Evolutionary conservation across 768 basidiomycete species (phyloP), one percentile per base, ranked within the genome.

Genomic region (Sutorius australiensis): DNA sequence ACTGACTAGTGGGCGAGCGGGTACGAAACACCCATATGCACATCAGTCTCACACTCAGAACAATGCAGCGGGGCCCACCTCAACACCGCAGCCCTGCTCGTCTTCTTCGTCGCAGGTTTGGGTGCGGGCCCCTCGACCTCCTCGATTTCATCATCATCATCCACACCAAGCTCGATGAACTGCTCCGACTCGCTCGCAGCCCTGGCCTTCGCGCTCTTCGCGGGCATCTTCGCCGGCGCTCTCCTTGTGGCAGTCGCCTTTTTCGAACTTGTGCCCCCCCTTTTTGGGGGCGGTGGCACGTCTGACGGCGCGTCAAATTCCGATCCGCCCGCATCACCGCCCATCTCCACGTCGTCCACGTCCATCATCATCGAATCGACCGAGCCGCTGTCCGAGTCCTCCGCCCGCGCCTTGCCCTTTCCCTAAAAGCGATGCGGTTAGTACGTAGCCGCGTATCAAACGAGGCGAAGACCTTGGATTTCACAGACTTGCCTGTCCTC

Each of bases 331-430:
- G 61, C 72, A 55, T 87, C 87, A 42, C 89, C 67, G 44, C 92
- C 87, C 80, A 88, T 84, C 72, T 77, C 72, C 87, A 89, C 24
- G 24, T 24, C 24, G 24, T 24, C 24, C 24, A 89, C 67, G 44
- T 92, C 87, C 80, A 88, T 84, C 73, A 77, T 72, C 87, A 89
- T 89, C 3, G 87, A 90, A 63, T 91, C 90, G 13, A 68, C 66
- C 0, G 76, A 80, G 21, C 59, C 76, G 33, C 59, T 76, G 32
- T 84, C 86, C 3, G 80, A 85, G 3, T 78, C 78, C 21, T 77
- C 77, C 2, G 61, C 75, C 9, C 73, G 75, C 10, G 72, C 77
- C 62, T 77, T 80, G 24, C 73, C 76, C 68, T 85, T 87, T 9
- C 71, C 80, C 75, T 84, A 47, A 31, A 13, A n/a, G 28, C 12